These are phyloP conservation scores for Sphagnum tenellum DNA, from an alignment of 225 moss, liverwort and hornwort genomes.

Conservation along the genomic window DNA sequence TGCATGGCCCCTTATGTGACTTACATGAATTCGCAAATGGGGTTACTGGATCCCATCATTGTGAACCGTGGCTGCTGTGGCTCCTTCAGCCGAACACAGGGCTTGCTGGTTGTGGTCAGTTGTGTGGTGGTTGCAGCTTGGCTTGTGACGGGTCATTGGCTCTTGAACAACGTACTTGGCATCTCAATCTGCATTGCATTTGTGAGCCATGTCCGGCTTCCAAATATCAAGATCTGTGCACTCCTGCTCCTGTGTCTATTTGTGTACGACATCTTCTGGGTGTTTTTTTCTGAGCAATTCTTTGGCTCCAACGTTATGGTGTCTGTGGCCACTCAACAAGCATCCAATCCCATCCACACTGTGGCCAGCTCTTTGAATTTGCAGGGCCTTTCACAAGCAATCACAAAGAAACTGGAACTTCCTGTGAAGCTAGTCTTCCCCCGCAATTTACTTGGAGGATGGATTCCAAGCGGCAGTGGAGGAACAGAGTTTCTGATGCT, in stretches of 20 bases:
- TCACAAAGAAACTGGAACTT: constrained; percentile 79
- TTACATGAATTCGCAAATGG: constrained; percentile 40
- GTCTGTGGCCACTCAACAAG: constrained; percentile 83
- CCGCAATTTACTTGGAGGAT: constrained; percentile 47
- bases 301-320: constrained; percentile 98
- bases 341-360: constrained; percentile 85
- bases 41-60: constrained; percentile 34
- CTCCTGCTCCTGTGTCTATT: constrained; percentile 73
- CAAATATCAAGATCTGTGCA: constrained; percentile 86
- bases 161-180: constrained; percentile 78
- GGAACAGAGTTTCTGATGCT: constrained; percentile 77
- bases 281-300: constrained; percentile 82
- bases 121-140: constrained; percentile 57
- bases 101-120: constrained; percentile 33
- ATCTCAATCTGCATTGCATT: constrained; percentile 85
- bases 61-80: constrained; percentile 59
- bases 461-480: constrained; percentile 17
- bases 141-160: constrained; percentile 82
- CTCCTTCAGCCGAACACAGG: constrained; percentile 48
- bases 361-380: constrained; percentile 83
- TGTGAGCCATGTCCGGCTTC: constrained; percentile 91
- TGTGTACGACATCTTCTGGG: constrained; percentile 94
- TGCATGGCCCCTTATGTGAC: constrained; percentile 56
- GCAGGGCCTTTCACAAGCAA: constrained; percentile 61
- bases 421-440: constrained; percentile 89